Conservation (phyloP, 345 rosid genomes). For the Gossypium mustelinum region DNA sequence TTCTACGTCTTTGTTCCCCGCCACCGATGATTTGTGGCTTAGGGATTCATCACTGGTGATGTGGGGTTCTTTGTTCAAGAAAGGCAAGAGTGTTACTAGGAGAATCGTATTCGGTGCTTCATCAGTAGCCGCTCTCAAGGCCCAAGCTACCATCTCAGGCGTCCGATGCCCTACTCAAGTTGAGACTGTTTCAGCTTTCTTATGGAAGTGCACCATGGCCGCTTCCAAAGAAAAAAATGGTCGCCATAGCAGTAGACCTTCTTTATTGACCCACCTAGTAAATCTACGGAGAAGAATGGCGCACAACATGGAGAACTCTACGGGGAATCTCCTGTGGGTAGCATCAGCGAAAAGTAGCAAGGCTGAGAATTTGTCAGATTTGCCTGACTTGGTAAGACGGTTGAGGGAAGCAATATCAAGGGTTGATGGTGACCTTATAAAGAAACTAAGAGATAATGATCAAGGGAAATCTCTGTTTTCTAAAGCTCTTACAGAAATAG, state of each 20-base stretch:
- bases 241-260: conserved; percentile 16
- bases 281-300: conserved; percentile 34
- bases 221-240: conserved; percentile 20
- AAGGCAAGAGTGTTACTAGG: conserved; percentile 31
- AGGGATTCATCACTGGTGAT: conserved; percentile 19
- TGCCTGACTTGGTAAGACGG: conserved; percentile 24
- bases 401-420: conserved; percentile 26
- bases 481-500: conserved; percentile 17
- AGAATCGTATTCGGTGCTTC: conserved; percentile 35
- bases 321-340: conserved; percentile 32
- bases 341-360: conserved; percentile 22
- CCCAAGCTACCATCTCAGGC: not conserved
- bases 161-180: conserved; percentile 26
- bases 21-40: conserved; percentile 32
- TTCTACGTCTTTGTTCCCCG: conserved; percentile 34
- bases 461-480: conserved; percentile 16
- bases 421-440: conserved; percentile 26
- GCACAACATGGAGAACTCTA: conserved; percentile 17
- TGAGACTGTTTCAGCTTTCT: conserved; percentile 33
- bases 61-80: conserved; percentile 32
- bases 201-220: conserved; percentile 35
- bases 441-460: conserved; percentile 13
- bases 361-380: not conserved
- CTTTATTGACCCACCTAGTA: conserved; percentile 29
- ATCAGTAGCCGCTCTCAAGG: conserved; percentile 25